Conservation (phyloP, 2,329 filamentous ascomycete species). For the Diaporthe vexans region DNA sequence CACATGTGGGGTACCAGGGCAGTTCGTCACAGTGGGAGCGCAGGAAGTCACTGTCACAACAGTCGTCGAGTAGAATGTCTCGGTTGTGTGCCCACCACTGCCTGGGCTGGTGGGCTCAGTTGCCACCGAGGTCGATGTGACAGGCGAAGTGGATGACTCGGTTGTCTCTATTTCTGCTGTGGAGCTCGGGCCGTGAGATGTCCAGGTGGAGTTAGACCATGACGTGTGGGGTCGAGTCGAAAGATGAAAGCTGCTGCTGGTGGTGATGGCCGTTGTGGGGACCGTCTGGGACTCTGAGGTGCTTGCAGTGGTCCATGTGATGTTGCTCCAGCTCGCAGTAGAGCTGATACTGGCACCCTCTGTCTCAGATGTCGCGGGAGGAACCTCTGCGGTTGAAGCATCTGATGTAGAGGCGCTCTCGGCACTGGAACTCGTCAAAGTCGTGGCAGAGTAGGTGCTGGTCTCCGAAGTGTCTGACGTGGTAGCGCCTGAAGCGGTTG, state of each 20-base stretch:
- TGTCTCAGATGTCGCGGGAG: slow-evolving; percentile 4
- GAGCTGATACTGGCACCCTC: slow-evolving; percentile 8
- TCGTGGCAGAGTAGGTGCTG: neutral
- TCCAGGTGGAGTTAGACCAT: slow-evolving; percentile 34
- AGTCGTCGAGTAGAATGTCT: slow-evolving; percentile 36
- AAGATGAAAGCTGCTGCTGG: slow-evolving; percentile 33
- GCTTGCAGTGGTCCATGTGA: neutral
- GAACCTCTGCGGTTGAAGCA: neutral
- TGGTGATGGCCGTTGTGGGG: slow-evolving; percentile 11
- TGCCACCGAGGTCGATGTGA: slow-evolving; percentile 32
- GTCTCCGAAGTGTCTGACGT: neutral
- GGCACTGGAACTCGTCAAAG: slow-evolving; percentile 9
- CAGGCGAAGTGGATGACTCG: neutral
- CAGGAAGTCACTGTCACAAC: slow-evolving; percentile 38
- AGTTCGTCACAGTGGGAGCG: slow-evolving; percentile 39
- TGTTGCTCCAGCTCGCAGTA: slow-evolving; percentile 19
- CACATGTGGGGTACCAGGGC: slow-evolving; percentile 47
- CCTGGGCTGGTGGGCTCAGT: slow-evolving; percentile 16
- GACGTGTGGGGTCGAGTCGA: slow-evolving; percentile 27
- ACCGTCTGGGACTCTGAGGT: slow-evolving; percentile 13
- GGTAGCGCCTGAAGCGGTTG: neutral
- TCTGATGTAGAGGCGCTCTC: slow-evolving; percentile 8
- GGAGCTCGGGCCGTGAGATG: slow-evolving; percentile 23
- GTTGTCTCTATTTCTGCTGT: slow-evolving; percentile 1
- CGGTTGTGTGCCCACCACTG: slow-evolving; percentile 20